Conservation (phyloP, 2,329 filamentous ascomycete genomes). For the Metarhizium sp. region DNA sequence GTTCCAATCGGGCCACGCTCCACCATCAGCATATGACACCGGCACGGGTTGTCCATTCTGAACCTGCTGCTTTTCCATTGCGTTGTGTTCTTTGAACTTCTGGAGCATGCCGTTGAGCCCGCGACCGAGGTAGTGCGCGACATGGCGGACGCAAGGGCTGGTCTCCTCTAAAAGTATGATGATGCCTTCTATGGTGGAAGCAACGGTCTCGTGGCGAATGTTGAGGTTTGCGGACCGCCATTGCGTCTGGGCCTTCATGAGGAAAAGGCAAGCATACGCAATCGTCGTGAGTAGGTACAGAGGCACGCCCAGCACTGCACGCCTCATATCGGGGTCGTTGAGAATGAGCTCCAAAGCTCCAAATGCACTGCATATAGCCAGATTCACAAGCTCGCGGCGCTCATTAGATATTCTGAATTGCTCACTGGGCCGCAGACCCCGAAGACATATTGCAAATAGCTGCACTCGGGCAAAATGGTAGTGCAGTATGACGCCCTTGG, state of each 20-base stretch:
- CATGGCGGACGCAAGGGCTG: constrained; percentile 17
- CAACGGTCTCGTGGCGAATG: constrained; percentile 21
- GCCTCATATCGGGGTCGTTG: constrained; percentile 20
- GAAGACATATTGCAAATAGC: constrained; percentile 38
- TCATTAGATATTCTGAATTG: constrained; percentile 34
- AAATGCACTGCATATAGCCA: constrained; percentile 26
- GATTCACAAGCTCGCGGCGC: constrained; percentile 32
- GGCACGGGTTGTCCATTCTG: constrained; percentile 1
- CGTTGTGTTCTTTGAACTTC: constrained; percentile 16
- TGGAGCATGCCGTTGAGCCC: constrained; percentile 20
- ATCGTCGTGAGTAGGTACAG: constrained; percentile 23
- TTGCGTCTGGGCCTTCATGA: constrained; percentile 22
- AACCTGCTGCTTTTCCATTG: constrained; percentile 6
- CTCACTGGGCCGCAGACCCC: constrained; percentile 17
- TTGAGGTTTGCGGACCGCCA: constrained; percentile 18
- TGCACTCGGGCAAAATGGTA: constrained; percentile 42
- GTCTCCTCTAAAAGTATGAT: constrained; percentile 16
- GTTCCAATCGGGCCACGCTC: constrained; percentile 12
- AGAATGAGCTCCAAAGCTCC: constrained; percentile 20
- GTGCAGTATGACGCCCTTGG: constrained; percentile 38
- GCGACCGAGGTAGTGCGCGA: constrained; percentile 19
- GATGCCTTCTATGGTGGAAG: constrained; percentile 15
- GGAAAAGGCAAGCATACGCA: constrained; percentile 21
- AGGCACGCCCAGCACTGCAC: constrained; percentile 20
- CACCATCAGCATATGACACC: constrained; percentile 1